Evolutionary conservation across 331 rosid genomes (phyloP), one percentile per base, ranked within the genome.

Genomic region (Malus hybrid): DNA sequence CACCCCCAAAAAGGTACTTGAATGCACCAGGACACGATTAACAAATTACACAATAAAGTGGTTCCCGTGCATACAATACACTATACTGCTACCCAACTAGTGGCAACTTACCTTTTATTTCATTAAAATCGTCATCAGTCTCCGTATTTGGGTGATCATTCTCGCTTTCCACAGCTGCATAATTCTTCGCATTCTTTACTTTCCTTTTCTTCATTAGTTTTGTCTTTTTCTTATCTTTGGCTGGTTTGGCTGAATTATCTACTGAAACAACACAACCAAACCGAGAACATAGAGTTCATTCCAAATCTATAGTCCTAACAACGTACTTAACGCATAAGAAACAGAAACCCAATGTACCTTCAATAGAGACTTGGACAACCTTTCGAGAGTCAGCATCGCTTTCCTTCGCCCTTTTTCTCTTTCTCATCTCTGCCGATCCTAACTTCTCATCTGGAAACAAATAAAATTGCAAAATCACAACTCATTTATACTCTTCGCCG

Each of bases 401-500:
- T 56, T 71, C 74, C 74, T 71, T 76, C 13, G 14, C 71, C 50
- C 77, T 65, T 34, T 76, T 71, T 48, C 84, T 71, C 80, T 81
- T 80, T 19, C 44, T 67, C 75, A 57, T 69, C 78, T 71, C 77
- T 7, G 3, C 5, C 32, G 39, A n/a, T 76, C n/a, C 60, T 1
- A 27, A 14, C 42, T 10, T 69, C 8, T 16, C 20, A 75, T 42
- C 80, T 75, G 72, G 16, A 75, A 39, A 56, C 27, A 70, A 29
- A 36, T 5, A 28, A 34, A 50, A 6, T 15, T 6, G 16, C 70
- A 56, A 15, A 44, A 20, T 29, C 20, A 44, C 67, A 60, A n/a
- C 65, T 5, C 4, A 4, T 2, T 54, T 65, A 54, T 10, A 55
- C 52, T 24, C 32, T 57, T 42, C 20, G 1, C 18, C 19, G 2